These are phyloP conservation scores for Fusarium illudens DNA, from an alignment of 2,329 filamentous ascomycete species.

Conservation along the genomic window DNA sequence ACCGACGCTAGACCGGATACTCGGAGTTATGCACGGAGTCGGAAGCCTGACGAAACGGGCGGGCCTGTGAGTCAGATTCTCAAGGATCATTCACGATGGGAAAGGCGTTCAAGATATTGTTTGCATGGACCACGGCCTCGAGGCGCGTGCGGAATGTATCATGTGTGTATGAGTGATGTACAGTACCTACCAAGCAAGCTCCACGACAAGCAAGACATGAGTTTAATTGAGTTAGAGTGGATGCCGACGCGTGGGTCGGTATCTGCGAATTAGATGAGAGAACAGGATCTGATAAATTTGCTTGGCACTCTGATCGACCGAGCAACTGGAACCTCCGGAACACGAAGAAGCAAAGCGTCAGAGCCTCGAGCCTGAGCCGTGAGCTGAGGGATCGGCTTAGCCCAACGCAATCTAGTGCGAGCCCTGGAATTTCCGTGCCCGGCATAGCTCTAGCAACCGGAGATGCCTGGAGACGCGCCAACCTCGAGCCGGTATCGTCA, in stretches of 20 bases:
- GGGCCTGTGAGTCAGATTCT: slow-evolving; percentile 32
- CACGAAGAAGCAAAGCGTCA: not conserved
- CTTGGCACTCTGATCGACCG: slow-evolving; percentile 39
- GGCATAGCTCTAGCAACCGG: not conserved
- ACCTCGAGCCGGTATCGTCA: slow-evolving; percentile 15
- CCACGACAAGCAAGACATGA: slow-evolving; percentile 2
- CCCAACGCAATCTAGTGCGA: not conserved
- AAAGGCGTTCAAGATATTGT: not conserved
- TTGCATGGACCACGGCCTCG: slow-evolving; percentile 13
- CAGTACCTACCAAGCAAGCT: not conserved
- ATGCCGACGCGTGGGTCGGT: slow-evolving; percentile 2
- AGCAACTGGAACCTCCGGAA: slow-evolving; percentile 22
- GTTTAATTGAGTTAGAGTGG: slow-evolving; percentile 33
- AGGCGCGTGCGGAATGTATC: slow-evolving; percentile 26
- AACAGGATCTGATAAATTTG: slow-evolving; percentile 40
- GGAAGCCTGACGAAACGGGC: slow-evolving; percentile 11
- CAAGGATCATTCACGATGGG: slow-evolving; percentile 10
- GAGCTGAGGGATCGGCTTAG: slow-evolving; percentile 19
- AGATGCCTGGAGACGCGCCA: slow-evolving; percentile 3
- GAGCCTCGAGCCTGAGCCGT: not conserved
- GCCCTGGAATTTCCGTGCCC: not conserved
- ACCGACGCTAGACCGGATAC: slow-evolving; percentile 31
- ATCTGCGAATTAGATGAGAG: slow-evolving; percentile 18
- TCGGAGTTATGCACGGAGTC: slow-evolving; percentile 18
- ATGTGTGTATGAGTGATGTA: slow-evolving; percentile 20